Evolutionary conservation across 2,329 filamentous ascomycete species (phyloP).

Genomic region (Westerdykella ornata): DNA sequence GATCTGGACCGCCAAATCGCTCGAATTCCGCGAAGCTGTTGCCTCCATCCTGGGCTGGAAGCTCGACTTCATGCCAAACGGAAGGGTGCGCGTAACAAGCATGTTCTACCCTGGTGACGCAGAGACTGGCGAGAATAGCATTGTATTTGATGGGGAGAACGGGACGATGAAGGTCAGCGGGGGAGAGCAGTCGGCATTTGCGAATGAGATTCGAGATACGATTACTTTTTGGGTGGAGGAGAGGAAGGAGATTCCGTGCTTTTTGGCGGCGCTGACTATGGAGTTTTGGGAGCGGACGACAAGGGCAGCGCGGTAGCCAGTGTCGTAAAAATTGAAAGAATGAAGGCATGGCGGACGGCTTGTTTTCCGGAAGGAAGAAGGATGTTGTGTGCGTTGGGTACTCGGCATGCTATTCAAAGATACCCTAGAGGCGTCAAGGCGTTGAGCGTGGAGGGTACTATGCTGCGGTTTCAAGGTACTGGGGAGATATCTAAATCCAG

Average conservation of each 20-base stretch:
- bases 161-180: slow-evolving; percentile 98
- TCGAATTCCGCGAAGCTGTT: slow-evolving; percentile 93
- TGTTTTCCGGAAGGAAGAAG: no score
- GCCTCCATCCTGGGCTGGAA: slow-evolving; percentile 90
- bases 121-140: slow-evolving; percentile 49
- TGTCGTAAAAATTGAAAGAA: no score
- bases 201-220: slow-evolving; percentile 72
- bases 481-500: no score
- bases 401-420: no score
- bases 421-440: no score
- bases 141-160: slow-evolving; percentile 84
- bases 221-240: slow-evolving; percentile 96
- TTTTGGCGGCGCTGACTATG: slow-evolving; percentile 81
- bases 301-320: slow-evolving; percentile 8
- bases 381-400: no score
- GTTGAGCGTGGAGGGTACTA: no score
- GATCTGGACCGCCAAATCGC: slow-evolving; percentile 83
- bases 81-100: slow-evolving; percentile 84
- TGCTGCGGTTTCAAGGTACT: no score
- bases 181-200: slow-evolving; percentile 80
- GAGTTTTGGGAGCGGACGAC: slow-evolving; percentile 76
- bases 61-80: slow-evolving; percentile 93
- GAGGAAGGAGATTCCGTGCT: slow-evolving; percentile 87
- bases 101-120: slow-evolving; percentile 70
- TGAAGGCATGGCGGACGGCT: no score